A percentile compares a stretch with the other conserved stretches of the same genome.
Conservation (phyloP, 2,329 filamentous ascomycete genomes). For the Botryosphaeria dothidea region DNA sequence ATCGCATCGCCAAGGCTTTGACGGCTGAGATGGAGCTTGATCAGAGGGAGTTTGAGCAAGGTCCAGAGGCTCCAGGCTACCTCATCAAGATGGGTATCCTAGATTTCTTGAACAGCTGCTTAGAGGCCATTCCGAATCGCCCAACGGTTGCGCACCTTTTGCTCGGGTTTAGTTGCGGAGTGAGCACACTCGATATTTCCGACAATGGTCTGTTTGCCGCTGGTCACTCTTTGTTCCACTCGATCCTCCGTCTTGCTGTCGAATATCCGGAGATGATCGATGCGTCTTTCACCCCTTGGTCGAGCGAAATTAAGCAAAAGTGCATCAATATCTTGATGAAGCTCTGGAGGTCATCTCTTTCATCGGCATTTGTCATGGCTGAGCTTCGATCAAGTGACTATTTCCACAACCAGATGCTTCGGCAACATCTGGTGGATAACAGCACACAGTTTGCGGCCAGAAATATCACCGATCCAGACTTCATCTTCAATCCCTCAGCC, state of each 20-base stretch:
- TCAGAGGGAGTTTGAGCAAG: slow-evolving; percentile 71
- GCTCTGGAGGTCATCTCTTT: slow-evolving; percentile 81
- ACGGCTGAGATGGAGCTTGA: slow-evolving; percentile 65
- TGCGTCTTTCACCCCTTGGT: slow-evolving; percentile 40
- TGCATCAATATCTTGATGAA: slow-evolving; percentile 67
- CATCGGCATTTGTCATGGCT: slow-evolving; percentile 70
- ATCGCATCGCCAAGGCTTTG: slow-evolving; percentile 75
- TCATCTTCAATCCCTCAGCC: slow-evolving; percentile 69
- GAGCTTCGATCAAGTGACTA: slow-evolving; percentile 81
- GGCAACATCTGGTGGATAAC: slow-evolving; percentile 69
- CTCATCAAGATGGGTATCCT: slow-evolving; percentile 81
- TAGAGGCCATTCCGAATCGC: slow-evolving; percentile 71
- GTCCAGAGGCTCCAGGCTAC: slow-evolving; percentile 70
- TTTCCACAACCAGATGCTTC: slow-evolving; percentile 73
- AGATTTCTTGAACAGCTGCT: slow-evolving; percentile 79
- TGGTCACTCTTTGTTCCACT: slow-evolving; percentile 79
- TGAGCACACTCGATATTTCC: slow-evolving; percentile 68
- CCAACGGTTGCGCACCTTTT: slow-evolving; percentile 90
- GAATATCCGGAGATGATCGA: slow-evolving; percentile 61
- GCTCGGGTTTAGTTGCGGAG: slow-evolving; percentile 80
- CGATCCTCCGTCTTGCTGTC: slow-evolving; percentile 70
- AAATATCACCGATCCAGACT: slow-evolving; percentile 61
- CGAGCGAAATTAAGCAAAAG: slow-evolving; percentile 43
- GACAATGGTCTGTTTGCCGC: slow-evolving; percentile 70
- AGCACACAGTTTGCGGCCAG: slow-evolving; percentile 74